A percentile compares a stretch with the other conserved stretches of the same genome.
phyloP scores from a whole-genome alignment of 345 rosid genomes.

The Xanthoceras sorbifolium region DNA sequence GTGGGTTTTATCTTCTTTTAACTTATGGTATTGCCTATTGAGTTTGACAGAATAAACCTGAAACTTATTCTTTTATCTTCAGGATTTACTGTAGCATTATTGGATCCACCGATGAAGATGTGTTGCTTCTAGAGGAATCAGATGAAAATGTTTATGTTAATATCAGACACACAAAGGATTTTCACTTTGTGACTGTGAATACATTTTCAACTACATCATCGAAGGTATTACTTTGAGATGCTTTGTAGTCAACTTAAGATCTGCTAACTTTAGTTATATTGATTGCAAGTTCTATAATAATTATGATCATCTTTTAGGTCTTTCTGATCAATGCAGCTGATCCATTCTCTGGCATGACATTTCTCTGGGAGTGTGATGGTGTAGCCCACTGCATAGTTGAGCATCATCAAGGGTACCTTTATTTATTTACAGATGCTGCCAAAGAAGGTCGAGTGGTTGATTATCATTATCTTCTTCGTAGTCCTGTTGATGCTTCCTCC shows the following conservation, averaged over 20 bases:
- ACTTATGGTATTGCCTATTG: conserved; percentile 4
- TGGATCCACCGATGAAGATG: conserved; percentile 91
- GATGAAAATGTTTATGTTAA: conserved; percentile 66
- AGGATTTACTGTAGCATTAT: conserved; percentile 84
- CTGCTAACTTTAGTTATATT: conserved; percentile 10
- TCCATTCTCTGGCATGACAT: conserved; percentile 72
- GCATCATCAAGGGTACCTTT: conserved; percentile 88
- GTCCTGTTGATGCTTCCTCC: conserved; percentile 49
- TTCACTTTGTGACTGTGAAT: conserved; percentile 66
- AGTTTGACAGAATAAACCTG: conserved; percentile 13
- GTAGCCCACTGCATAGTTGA: conserved; percentile 81
- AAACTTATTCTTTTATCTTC: conserved; percentile 13
- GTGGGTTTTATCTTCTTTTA: conserved; percentile 1
- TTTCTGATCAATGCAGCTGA: conserved; percentile 93
- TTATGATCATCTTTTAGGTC: conserved; percentile 71
- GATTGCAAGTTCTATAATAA: conserved; percentile 17
- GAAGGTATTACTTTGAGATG: conserved; percentile 51
- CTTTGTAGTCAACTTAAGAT: conserved; percentile 11
- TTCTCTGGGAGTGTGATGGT: conserved; percentile 85
- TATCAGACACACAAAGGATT: conserved; percentile 84
- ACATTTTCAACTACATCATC: conserved; percentile 71
- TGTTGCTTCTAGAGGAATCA: conserved; percentile 73
- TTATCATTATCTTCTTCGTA: conserved; percentile 79
- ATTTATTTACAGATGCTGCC: conserved; percentile 83
- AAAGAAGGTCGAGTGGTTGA: conserved; percentile 57